A percentile compares a stretch with the other conserved stretches of the same genome.
These are phyloP conservation scores for Triangularia setosa DNA, from an alignment of 2,329 filamentous ascomycete species.

Conservation along the genomic window DNA sequence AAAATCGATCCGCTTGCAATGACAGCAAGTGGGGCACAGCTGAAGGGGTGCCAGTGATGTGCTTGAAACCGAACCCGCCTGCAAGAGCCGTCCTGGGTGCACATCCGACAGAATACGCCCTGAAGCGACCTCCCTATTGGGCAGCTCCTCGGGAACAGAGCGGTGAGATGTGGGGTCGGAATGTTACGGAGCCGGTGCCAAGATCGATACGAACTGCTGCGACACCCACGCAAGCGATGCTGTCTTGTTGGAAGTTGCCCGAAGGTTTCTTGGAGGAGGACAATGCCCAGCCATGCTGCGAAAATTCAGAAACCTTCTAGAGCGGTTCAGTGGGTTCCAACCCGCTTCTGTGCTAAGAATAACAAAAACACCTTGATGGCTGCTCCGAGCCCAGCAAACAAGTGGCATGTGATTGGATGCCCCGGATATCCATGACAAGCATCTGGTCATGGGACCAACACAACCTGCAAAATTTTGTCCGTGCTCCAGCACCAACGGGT, in stretches of 20 bases:
- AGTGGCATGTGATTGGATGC: background rate
- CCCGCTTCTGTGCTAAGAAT: background rate
- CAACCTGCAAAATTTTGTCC: background rate
- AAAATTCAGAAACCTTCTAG: background rate
- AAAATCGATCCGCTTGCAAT: slow-evolving; percentile 6
- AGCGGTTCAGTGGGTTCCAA: background rate
- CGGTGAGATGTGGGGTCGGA: background rate
- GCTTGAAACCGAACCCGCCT: slow-evolving; percentile 3
- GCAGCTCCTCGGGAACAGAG: background rate
- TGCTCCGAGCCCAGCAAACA: background rate
- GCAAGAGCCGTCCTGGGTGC: background rate
- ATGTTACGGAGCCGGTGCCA: background rate
- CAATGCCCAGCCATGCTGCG: background rate
- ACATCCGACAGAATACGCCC: background rate
- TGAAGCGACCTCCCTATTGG: background rate
- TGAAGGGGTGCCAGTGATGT: background rate
- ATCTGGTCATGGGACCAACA: background rate
- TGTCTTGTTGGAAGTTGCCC: background rate
- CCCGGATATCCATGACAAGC: background rate
- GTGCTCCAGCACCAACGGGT: background rate
- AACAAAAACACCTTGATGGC: background rate
- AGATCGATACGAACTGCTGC: background rate
- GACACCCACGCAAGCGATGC: background rate
- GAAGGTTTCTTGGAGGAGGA: background rate
- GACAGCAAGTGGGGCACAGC: slow-evolving; percentile 1